Conservation (phyloP, 164 flowering plant genomes). For the Tetrastigma voinierianum region DNA sequence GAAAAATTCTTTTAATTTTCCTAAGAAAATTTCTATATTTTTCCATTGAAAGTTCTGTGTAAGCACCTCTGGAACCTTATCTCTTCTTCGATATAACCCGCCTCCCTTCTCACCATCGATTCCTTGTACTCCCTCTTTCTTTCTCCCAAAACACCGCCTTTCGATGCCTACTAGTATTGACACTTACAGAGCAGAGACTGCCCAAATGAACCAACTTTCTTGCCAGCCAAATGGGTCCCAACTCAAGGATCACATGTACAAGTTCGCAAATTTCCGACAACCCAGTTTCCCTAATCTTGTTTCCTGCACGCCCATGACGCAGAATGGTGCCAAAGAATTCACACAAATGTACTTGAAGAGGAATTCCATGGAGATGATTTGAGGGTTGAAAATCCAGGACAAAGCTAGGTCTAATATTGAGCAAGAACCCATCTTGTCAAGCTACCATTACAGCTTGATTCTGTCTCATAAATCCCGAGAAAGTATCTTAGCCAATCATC, state of each 20-base stretch:
- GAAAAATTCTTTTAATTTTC: too few relatives aligned
- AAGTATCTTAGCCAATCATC: constrained; percentile 46
- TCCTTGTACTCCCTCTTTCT: neutral
- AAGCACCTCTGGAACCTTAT: constrained; percentile 4
- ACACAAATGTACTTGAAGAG: neutral
- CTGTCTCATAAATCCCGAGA: constrained; percentile 49
- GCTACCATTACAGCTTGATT: constrained; percentile 46
- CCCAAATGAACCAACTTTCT: constrained; percentile 18
- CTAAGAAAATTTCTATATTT: too few relatives aligned
- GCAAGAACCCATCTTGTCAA: constrained; percentile 58
- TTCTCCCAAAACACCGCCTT: constrained; percentile 4
- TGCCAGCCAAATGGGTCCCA: constrained; percentile 28
- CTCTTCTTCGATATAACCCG: constrained; percentile 10
- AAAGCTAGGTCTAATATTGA: constrained; percentile 53
- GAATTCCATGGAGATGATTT: constrained; percentile 25
- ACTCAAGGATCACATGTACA: constrained; percentile 21
- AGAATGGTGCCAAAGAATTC: constrained; percentile 13
- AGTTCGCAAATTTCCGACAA: constrained; percentile 26
- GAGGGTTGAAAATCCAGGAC: constrained; percentile 47
- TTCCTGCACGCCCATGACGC: constrained; percentile 32
- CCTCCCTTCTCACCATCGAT: neutral
- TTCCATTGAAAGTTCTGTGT: constrained; percentile 19
- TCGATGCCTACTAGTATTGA: constrained; percentile 55
- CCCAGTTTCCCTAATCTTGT: constrained; percentile 34
- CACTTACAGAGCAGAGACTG: constrained; percentile 28